Percentiles rank a stretch among this genome's conserved stretches.
Evolutionary conservation across 1,139 yeast species (phyloP).

Genomic region (Hanseniaspora sp.): DNA sequence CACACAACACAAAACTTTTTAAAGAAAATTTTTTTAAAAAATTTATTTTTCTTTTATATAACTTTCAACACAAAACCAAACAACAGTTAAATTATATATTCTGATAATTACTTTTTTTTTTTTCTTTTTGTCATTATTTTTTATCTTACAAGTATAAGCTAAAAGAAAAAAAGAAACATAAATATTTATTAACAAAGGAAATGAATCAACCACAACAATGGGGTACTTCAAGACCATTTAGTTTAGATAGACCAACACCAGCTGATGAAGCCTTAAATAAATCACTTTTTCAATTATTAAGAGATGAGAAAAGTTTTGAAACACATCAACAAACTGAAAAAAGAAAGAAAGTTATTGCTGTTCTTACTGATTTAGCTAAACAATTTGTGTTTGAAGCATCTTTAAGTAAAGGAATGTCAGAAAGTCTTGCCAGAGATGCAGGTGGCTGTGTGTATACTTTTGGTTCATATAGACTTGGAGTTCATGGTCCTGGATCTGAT

Average conservation of each 20-base stretch:
- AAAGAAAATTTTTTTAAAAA: too few species aligned
- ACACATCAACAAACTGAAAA: slow-evolving; percentile 68
- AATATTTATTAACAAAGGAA: not conserved
- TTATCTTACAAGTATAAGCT: not conserved
- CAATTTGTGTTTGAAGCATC: slow-evolving; percentile 79
- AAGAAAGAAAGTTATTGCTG: slow-evolving; percentile 60
- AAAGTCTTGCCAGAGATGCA: slow-evolving; percentile 93
- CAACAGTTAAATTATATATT: too few species aligned
- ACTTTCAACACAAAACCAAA: too few species aligned
- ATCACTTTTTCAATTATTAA: slow-evolving; percentile 61
- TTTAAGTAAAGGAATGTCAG: slow-evolving; percentile 76
- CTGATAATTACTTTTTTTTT: too few species aligned
- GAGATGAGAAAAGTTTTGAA: slow-evolving; percentile 81
- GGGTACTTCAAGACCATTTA: slow-evolving; percentile 50
- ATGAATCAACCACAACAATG: slow-evolving; percentile 15
- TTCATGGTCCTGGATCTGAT: slow-evolving; percentile 96
- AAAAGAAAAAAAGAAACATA: not conserved
- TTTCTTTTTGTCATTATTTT: too few species aligned
- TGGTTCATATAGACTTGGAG: slow-evolving; percentile 91
- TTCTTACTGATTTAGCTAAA: slow-evolving; percentile 59
- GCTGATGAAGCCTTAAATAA: slow-evolving; percentile 69
- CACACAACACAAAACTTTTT: not conserved
- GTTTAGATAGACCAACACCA: slow-evolving; percentile 49
- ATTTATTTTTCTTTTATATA: too few species aligned
- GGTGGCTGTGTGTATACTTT: slow-evolving; percentile 94